These are phyloP conservation scores for Orychophragmus violaceus DNA, from an alignment of 345 rosid genomes.

Conservation along the genomic window DNA sequence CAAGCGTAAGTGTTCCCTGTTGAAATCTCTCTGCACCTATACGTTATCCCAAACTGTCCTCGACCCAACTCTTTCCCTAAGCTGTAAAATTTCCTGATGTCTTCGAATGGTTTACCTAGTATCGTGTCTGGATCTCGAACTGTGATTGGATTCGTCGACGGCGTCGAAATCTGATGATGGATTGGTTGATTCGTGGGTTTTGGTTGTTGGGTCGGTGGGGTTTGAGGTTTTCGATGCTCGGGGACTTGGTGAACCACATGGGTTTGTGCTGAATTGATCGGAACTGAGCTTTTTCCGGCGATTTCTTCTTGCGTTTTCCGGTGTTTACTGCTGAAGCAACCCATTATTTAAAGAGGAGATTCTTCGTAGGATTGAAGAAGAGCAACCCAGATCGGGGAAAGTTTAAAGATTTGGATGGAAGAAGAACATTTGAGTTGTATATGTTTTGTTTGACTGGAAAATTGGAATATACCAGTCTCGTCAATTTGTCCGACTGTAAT, in stretches of 20 bases:
- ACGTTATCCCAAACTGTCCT: too few species aligned
- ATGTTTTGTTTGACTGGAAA: constrained; percentile 19
- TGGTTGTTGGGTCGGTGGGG: constrained; percentile 9
- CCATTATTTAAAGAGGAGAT: constrained; percentile 34
- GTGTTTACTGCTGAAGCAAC: constrained; percentile 47
- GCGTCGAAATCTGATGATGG: constrained; percentile 1
- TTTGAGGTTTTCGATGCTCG: constrained; percentile 15
- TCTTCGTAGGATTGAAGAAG: background rate
- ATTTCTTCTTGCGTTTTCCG: constrained; percentile 19
- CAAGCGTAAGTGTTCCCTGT: too few species aligned
- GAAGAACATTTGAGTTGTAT: too few species aligned
- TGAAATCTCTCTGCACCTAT: too few species aligned
- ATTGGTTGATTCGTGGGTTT: constrained; percentile 14
- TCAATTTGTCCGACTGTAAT: constrained; percentile 1
- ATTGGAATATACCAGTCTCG: background rate
- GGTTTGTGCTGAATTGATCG: constrained; percentile 18
- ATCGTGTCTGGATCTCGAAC: too few species aligned
- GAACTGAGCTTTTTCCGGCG: constrained; percentile 18
- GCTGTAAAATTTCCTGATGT: too few species aligned
- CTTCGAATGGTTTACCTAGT: too few species aligned
- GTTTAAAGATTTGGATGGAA: too few species aligned
- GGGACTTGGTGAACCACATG: constrained; percentile 19
- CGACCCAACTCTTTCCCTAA: too few species aligned
- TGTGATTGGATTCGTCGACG: background rate
- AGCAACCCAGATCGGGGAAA: too few species aligned